Evolutionary conservation across 192 early-diverging fungal species (phyloP), one percentile per base, ranked within the genome.

Genomic region (Umbelopsis ramanniana): DNA sequence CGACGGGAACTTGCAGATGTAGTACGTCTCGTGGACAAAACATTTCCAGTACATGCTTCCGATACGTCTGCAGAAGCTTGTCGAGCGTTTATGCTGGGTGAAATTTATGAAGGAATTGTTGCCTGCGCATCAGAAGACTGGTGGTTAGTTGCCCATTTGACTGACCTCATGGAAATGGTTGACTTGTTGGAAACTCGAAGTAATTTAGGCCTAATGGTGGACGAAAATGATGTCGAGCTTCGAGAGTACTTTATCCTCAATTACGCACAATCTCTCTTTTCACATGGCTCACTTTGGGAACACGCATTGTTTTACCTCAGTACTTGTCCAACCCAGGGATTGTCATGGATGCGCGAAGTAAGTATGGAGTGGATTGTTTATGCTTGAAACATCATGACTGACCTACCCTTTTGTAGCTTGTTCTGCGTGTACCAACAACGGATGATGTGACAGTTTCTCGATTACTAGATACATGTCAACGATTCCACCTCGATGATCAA

Each of bases 91-190:
- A 82, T 86, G 46, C 78, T 84, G 37, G 67, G 55, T 9, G 45
- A 19, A 7, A 68, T 55, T 21, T 57, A 22, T 47, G 76, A 75
- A 74, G 75, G 7, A 24, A 77, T 50, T 73, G 79, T 22, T 29
- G 68, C 60, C 74, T 75, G 46, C 69, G 79, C 45, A 69, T 66
- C 50, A 66, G 71, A 40, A 69, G 83, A 89, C 47, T 60, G 71
- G 4, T 91, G 89, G 89, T 81, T 93, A 10, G 83, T 87, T 12
- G 85, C 89, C 0, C 91, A 93, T 48, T 24, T 89, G 0, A 71
- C 81, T 0, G 89, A 91, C 72, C 74, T 87, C 1, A 71, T 93
- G 80, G 79, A 87, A 35, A 85, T 74, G 53, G 37, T 54, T 15
- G 79, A 88, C 6, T 5, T 63, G 19, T 37, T 63, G 33, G 57